Evolutionary conservation across 83 land plant genomes (phyloP), one percentile per base, ranked within the genome.

Genomic region (Thuja plicata): DNA sequence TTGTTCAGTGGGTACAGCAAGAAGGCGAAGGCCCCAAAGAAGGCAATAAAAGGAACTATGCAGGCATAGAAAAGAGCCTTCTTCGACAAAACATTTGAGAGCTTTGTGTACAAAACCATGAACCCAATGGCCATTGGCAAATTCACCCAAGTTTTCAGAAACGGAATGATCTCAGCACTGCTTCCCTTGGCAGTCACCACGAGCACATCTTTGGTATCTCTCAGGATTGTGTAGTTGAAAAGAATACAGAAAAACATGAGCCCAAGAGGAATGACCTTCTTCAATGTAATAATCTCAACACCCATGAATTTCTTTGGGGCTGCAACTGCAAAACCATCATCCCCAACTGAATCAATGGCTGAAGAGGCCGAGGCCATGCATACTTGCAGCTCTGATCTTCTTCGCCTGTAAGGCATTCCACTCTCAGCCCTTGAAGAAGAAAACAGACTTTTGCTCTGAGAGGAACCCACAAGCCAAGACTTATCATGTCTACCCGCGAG

Each of bases 81-180:
- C 91, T 94, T 99, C 2, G 99, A 96, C 89, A 99, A 89, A 17
- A 94, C 95, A 89, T 99, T 96, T 2, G 99, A 91, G 80, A 99
- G 95, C 90, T 97, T 96, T 55, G 97, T 95, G 92, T 99, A 99
- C 89, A 97, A 46, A 19, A 99, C 74, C 99, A 97, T 99, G 91
- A 99, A 99, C 30, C 99, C 99, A 88, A 99, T 91, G 40, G 99
- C 99, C 99, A 97, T 95, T 27, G 99, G 99, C 89, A 99, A 88
- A 87, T 99, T 97, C 73, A 99, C 99, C 99, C 99, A 99, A 9
- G 99, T 99, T 91, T 99, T 99, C 88, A 99, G 79, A 80, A 99
- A 99, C 7, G 99, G 99, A 41, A 99, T 99, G 87, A 99, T 99
- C 93, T 99, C 99, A 1, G 99, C 99, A 86, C 99, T 96, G 88